These are phyloP conservation scores for Tremella mesenterica DNA, from an alignment of 768 basidiomycete genomes.

Conservation along the genomic window DNA sequence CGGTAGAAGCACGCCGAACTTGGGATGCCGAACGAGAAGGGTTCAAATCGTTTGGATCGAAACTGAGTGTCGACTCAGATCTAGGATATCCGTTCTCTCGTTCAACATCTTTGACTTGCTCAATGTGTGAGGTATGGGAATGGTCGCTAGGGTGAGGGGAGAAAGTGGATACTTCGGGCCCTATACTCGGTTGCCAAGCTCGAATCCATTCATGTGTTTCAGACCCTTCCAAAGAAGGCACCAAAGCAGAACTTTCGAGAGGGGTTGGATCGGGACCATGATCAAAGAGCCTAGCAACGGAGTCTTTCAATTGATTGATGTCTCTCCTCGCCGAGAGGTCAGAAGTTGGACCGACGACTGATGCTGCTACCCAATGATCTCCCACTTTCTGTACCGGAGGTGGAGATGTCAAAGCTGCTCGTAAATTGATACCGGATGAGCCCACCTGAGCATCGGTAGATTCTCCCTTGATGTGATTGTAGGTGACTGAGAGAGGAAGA, in stretches of 20 bases:
- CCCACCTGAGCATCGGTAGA: neutral
- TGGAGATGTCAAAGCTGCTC: constrained; percentile 2
- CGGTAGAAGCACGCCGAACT: constrained; percentile 21
- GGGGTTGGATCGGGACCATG: constrained; percentile 15
- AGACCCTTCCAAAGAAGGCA: neutral
- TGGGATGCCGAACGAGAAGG: constrained; percentile 41
- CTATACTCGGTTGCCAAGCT: constrained; percentile 25
- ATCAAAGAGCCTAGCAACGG: constrained; percentile 35
- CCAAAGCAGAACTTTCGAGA: neutral
- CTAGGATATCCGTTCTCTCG: neutral
- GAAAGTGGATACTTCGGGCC: constrained; percentile 29
- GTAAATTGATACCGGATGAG: neutral
- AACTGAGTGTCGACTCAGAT: constrained; percentile 26
- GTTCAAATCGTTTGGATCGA: constrained; percentile 41
- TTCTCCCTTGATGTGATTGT: neutral
- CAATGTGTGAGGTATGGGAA: constrained; percentile 1
- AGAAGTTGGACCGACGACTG: constrained; percentile 10
- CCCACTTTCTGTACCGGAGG: constrained; percentile 37
- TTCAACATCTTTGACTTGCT: constrained; percentile 6
- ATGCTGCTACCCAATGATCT: constrained; percentile 35
- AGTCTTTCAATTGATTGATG: constrained; percentile 16
- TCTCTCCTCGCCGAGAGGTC: neutral
- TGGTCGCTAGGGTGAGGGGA: constrained; percentile 15
- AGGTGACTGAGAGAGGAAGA: too few species aligned
- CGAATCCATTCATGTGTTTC: constrained; percentile 8